Conservation (phyloP, 1,284 basidiomycete species). For the Naganishia sp. region DNA sequence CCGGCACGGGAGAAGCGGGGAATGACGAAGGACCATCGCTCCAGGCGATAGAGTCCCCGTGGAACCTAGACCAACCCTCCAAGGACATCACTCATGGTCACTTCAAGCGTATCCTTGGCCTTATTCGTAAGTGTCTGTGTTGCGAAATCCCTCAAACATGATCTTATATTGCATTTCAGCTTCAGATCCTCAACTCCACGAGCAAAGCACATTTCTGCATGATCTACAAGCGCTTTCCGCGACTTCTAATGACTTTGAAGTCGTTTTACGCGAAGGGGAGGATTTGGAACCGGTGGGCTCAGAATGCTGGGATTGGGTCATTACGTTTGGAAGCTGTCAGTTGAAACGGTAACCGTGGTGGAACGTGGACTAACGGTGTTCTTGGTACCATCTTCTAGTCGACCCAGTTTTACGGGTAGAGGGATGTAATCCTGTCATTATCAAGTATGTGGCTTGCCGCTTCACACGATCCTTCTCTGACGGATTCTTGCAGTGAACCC, state of each 20-base stretch:
- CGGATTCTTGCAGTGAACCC: constrained; percentile 2
- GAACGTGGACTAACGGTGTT: neutral
- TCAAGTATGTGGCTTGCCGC: constrained; percentile 3
- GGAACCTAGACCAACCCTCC: too few species aligned
- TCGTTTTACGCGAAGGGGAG: neutral
- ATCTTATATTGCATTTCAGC: neutral
- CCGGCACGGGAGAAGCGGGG: neutral
- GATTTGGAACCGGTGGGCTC: neutral
- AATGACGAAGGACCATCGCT: too few species aligned
- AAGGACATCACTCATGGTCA: neutral
- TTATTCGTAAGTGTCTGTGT: constrained; percentile 4
- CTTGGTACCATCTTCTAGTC: too few species aligned
- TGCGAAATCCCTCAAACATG: neutral
- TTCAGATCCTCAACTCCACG: neutral
- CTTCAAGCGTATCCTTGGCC: neutral
- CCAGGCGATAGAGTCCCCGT: too few species aligned
- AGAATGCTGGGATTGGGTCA: constrained; percentile 19
- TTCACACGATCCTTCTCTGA: neutral
- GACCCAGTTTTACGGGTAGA: neutral
- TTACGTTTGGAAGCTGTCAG: constrained; percentile 8
- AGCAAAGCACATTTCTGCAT: too few species aligned
- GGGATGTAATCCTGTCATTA: constrained; percentile 16
- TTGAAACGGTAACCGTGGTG: too few species aligned
- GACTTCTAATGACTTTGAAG: neutral
- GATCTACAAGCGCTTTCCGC: too few species aligned